Evolutionary conservation across 306 rosid genomes (phyloP), one percentile per base, ranked within the genome.

Genomic region (Crotalaria pallida): DNA sequence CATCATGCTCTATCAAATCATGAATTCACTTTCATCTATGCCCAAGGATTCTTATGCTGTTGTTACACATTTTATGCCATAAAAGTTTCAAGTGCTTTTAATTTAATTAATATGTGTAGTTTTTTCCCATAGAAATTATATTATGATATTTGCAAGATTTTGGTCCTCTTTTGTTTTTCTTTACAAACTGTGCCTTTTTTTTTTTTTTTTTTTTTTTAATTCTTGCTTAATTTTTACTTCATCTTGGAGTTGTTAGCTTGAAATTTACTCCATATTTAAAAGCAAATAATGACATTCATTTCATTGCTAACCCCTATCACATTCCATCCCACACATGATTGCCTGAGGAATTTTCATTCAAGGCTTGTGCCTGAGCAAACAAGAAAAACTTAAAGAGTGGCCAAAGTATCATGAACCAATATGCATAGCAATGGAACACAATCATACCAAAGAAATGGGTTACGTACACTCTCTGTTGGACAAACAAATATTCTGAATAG

Each of bases 381-480:
- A 27, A 22, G 3, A 9, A 13, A 34, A 27, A 65, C 26, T 16
- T 60, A 48, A 64, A 44, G 53, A 56, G 66, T 26, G 23, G 17
- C 24, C 44, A 47, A 73, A 27, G 45, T 61, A 66, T 49, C 36
- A 71, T 29, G 50, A 44, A 67, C 27, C 13, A 21, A 40, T 10
- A 73, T 38, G 55, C 13, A 78, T 65, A 67, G 49, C 70, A 69
- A 57, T 6, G 48, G 4, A 63, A 62, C 27, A 33, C 47, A 43
- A 41, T 48, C 18, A 51, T 89, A 92, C 98, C 93, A 82, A 62
- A 75, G 84, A 81, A 73, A 88, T 71, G 33, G 89, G 92, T 81
- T 86, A 82, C 51, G 86, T 93, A 79, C 96, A 92, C 80, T 92
- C 96, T 68, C 77, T 83, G 23, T 82, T 86, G 7, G 90, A 86